Evolutionary conservation across 2,329 filamentous ascomycete species (phyloP).

Genomic region (Cordyceps tenuipes): DNA sequence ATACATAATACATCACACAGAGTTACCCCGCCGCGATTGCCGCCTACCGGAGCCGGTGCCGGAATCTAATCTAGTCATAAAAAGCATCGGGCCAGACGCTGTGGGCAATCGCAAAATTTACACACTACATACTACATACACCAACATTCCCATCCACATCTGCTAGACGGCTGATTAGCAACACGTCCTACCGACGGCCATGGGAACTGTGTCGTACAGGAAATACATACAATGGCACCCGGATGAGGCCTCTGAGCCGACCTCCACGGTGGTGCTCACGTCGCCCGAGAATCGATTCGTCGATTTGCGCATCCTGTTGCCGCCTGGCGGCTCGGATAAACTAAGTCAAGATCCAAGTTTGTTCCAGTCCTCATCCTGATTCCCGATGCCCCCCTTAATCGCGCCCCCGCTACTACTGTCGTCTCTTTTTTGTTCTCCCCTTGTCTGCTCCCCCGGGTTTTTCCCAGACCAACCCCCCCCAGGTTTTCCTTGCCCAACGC

Average conservation of each 20-base stretch:
- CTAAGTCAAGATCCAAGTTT: constrained; percentile 3
- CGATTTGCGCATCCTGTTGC: constrained; percentile 47
- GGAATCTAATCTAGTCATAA: constrained; percentile 5
- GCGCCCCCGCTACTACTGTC: background rate
- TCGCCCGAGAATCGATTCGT: constrained; percentile 49
- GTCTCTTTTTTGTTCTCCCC: background rate
- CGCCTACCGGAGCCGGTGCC: constrained; percentile 6
- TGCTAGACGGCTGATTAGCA: background rate
- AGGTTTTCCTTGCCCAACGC: no score
- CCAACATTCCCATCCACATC: background rate
- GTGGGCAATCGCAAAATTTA: background rate
- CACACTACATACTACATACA: no score
- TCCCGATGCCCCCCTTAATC: background rate
- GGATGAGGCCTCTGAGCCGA: constrained; percentile 46
- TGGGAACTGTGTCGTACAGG: constrained; percentile 47
- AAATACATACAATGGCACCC: constrained; percentile 52
- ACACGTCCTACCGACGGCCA: constrained; percentile 13
- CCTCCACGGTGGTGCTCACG: constrained; percentile 56
- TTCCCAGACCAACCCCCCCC: no score
- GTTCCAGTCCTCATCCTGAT: background rate
- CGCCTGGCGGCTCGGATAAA: constrained; percentile 13
- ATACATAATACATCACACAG: no score
- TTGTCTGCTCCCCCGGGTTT: no score
- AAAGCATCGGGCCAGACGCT: background rate
- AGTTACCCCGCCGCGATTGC: background rate